Conservation (phyloP, 2,329 filamentous ascomycete species). For the Neonectria magnoliae region DNA sequence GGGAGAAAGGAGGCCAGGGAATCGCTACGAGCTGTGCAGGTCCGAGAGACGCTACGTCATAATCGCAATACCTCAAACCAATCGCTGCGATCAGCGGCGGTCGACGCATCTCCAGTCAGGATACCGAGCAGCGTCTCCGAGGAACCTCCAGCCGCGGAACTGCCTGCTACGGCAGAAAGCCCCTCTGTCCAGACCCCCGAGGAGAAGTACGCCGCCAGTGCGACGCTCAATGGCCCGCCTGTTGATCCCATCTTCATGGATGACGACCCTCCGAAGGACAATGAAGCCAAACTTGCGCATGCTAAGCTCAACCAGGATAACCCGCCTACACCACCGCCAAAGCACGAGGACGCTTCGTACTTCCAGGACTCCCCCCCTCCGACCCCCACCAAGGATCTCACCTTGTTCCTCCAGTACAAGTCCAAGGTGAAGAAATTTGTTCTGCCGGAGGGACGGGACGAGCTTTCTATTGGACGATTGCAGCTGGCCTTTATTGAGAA, state of each 20-base stretch:
- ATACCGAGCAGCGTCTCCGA: slow-evolving; percentile 71
- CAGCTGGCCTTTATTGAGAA: slow-evolving; percentile 99
- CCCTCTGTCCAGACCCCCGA: slow-evolving; percentile 68
- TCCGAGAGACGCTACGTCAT: slow-evolving; percentile 61
- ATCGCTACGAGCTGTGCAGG: slow-evolving; percentile 76
- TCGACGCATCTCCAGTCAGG: slow-evolving; percentile 72
- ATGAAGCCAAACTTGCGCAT: slow-evolving; percentile 32
- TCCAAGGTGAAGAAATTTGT: slow-evolving; percentile 97
- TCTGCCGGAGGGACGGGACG: slow-evolving; percentile 82
- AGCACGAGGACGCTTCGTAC: slow-evolving; percentile 55
- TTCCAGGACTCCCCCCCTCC: slow-evolving; percentile 73
- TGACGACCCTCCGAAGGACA: slow-evolving; percentile 28
- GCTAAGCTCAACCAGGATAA: slow-evolving; percentile 36
- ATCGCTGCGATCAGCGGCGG: slow-evolving; percentile 48
- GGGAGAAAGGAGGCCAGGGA: slow-evolving; percentile 82
- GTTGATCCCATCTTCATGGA: slow-evolving; percentile 54
- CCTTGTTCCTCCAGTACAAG: slow-evolving; percentile 94
- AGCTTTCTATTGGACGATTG: slow-evolving; percentile 85
- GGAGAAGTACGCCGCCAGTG: slow-evolving; percentile 69
- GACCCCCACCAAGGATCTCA: slow-evolving; percentile 82
- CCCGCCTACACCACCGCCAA: slow-evolving; percentile 54
- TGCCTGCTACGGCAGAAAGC: slow-evolving; percentile 41
- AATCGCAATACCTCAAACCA: slow-evolving; percentile 60
- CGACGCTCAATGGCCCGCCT: slow-evolving; percentile 68
- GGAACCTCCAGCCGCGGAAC: slow-evolving; percentile 52